Evolutionary conservation across 306 rosid genomes (phyloP).

Genomic region (Crotalaria pallida): DNA sequence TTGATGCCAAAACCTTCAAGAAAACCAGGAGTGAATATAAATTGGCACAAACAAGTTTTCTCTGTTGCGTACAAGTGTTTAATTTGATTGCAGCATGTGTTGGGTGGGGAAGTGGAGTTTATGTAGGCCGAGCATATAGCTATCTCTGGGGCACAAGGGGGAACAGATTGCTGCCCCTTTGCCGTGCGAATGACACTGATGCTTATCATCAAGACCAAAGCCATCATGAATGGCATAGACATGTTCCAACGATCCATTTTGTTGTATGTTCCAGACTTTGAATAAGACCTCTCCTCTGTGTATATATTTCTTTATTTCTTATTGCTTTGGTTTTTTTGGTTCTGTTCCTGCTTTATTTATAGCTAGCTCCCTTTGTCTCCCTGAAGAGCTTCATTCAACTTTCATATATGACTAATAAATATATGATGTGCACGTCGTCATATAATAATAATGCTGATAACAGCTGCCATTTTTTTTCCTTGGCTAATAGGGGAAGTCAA

Average conservation of each 20-base stretch:
- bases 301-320: neutral
- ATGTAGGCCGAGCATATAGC: conserved; percentile 21
- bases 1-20: conserved; percentile 15
- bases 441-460: no score
- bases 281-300: no score
- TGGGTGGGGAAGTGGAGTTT: conserved; percentile 36
- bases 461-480: no score
- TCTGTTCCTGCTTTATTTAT: neutral
- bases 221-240: neutral
- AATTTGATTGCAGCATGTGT: conserved; percentile 45
- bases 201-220: neutral
- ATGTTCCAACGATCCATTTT: neutral
- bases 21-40: conserved; percentile 22
- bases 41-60: conserved; percentile 45
- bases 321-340: neutral
- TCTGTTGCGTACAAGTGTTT: conserved; percentile 26
- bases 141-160: neutral
- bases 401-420: neutral
- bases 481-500: no score
- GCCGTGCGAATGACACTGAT: neutral
- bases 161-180: neutral
- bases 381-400: neutral
- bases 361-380: neutral
- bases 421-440: neutral
- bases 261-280: neutral